Evolutionary conservation across 1,284 basidiomycete species (phyloP).

Genomic region (Anthracocystis panici-leucophaei): DNA sequence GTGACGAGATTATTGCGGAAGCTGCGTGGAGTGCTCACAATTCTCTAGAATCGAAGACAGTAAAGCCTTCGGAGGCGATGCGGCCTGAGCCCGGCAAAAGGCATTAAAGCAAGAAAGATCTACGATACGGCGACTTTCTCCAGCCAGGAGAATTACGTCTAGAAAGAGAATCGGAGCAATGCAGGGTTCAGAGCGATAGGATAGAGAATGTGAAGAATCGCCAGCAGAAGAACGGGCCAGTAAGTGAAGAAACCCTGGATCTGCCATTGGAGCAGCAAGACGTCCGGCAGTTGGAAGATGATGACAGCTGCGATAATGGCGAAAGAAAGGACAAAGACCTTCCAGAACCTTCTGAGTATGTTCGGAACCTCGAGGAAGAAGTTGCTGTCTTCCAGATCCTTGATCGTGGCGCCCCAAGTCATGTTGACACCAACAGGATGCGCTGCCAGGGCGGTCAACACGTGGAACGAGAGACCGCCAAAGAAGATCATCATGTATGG

Average conservation of each 20-base stretch:
- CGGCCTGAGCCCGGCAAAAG: background rate
- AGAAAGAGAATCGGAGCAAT: slow-evolving; percentile 57
- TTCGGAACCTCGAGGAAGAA: slow-evolving; percentile 88
- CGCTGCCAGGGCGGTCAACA: slow-evolving; percentile 80
- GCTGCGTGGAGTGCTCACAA: background rate
- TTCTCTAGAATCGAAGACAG: background rate
- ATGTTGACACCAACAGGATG: slow-evolving; percentile 87
- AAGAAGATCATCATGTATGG: slow-evolving; percentile 73
- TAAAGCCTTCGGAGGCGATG: slow-evolving; percentile 3
- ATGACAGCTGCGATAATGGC: slow-evolving; percentile 72
- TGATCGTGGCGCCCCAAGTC: slow-evolving; percentile 74
- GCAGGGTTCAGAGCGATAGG: slow-evolving; percentile 55
- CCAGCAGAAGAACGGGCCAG: slow-evolving; percentile 28
- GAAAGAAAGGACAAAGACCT: slow-evolving; percentile 75
- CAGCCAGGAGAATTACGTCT: background rate
- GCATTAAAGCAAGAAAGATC: background rate
- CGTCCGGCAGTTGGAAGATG: slow-evolving; percentile 59
- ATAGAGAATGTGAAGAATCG: slow-evolving; percentile 46
- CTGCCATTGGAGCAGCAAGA: slow-evolving; percentile 77
- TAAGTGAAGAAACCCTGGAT: slow-evolving; percentile 56
- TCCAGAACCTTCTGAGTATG: slow-evolving; percentile 72
- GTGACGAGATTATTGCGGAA: background rate
- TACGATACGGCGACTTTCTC: too few species aligned
- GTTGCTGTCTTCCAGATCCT: slow-evolving; percentile 71
- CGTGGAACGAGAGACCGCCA: slow-evolving; percentile 60